Conservation (phyloP, 495 filamentous ascomycete genomes). For the Xanthoparmelia taractica region DNA sequence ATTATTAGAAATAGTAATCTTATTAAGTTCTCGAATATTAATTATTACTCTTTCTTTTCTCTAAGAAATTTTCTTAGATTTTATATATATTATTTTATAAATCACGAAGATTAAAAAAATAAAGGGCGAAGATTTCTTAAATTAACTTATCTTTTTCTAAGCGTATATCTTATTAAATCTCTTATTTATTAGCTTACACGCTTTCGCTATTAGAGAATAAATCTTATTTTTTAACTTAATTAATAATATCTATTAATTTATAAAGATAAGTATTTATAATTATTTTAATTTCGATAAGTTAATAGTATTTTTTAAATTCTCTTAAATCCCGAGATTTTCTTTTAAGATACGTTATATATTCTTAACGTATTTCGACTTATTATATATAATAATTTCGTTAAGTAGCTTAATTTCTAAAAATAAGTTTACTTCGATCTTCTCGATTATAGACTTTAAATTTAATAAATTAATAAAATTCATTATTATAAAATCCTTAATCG, state of each 20-base stretch:
- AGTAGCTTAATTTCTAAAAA: not conserved
- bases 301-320: not conserved
- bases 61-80: not conserved
- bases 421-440: not conserved
- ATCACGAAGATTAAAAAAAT: not conserved
- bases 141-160: not conserved
- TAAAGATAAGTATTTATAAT: not conserved
- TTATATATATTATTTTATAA: not conserved
- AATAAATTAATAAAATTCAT: too few species aligned
- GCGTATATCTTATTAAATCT: slow-evolving; percentile 6
- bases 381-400: slow-evolving; percentile 1
- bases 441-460: too few species aligned
- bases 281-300: slow-evolving; percentile 3
- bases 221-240: not conserved
- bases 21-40: slow-evolving; percentile 7
- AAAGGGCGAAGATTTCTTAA: not conserved
- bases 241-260: slow-evolving; percentile 1
- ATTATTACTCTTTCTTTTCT: not conserved
- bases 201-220: not conserved
- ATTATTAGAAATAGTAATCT: not conserved
- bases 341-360: not conserved
- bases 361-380: not conserved
- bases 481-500: too few species aligned
- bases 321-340: not conserved
- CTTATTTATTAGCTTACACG: not conserved